Base-by-base conservation (phyloP, 176 grass and related monocot genomes). In the Triticum dicoccoides region DNA sequence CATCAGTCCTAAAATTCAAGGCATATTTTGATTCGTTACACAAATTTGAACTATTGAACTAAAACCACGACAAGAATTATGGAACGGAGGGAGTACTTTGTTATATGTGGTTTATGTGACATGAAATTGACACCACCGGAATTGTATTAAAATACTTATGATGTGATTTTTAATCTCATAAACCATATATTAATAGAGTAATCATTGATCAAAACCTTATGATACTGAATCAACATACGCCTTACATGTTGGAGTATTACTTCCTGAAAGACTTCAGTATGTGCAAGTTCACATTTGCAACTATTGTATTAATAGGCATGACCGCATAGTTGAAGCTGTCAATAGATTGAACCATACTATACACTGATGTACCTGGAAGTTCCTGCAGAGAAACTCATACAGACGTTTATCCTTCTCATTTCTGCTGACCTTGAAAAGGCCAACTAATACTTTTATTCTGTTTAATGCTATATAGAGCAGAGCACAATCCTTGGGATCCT, bases 381-480 rank as follows among this genome's bases (percentile, higher is more conserved):
- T 98, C 39, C 96, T 94, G 27, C 86, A 89, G 39, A 98, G 91
- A 85, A 98, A 98, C 44, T 82, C 88, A 88, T 92, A 92, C 5
- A 98, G 81, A 14, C 87, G 85, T 91, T 94, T 98, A 85, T 98
- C 79, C 61, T 94, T 98, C 86, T 95, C 91, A 86, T 98, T 77
- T 91, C 84, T 98, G 82, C 91, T 95, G 75, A 98, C 87, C 82
- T 98, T 98, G 90, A 95, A 98, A 73, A 98, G 91, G 42, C 96
- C 88, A 88, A 91, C 86, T 85, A 98, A 92, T 54, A 98, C 91
- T 86, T 98, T 92, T 88, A 90, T 86, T 78, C 93, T 90, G 87
- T 94, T 98, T 58, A 98, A 88, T 84, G 88, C 96, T 88, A 98
- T 91, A 85, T 95, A 98, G 65, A 95, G 79, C 82, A 98, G 91